Base-by-base conservation (phyloP, 2,329 filamentous ascomycete species). In the Aspergillus sp. region DNA sequence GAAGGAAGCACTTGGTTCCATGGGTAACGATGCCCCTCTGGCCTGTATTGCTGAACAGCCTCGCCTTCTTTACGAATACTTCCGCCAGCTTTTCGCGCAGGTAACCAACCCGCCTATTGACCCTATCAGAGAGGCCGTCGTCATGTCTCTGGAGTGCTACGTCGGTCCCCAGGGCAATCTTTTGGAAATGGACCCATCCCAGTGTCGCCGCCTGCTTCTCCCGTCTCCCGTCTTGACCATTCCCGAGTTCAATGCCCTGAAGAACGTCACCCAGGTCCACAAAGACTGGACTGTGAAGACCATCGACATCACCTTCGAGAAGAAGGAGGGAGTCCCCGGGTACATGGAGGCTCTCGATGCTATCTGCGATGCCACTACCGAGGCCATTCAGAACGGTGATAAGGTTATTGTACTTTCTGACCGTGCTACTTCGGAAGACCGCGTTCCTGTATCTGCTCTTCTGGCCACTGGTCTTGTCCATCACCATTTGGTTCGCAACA, bases 51-150 rank as follows among this genome's bases (percentile, higher is more conserved):
- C 91, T n/a, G 81, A 87, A 53, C 87, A 90, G 50, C 90, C 91
- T 55, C 87, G 90, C 56, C 76, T 95, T 42, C 79, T 96, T 13
- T 95, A 88, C 67, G 91, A 96, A 68, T 97, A 97, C 73, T 97
- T 97, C 84, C 84, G 91, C 50, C 88, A 97, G 74, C 83, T 97
- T 35, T 97, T 97, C 67, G 91, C 91, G 7, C 91, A 97, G 72
- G 91, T 97, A 66, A 97, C 91, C 49, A 97, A 97, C 69, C 91
- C 91, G 55, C 91, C 91, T 10, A 97, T 97, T 61, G 91, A 97
- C 62, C 91, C 91, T 29, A 97, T 97, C 58, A 81, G 91, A 68
- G 91, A 97, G 76, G 91, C 90, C 27, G 93, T 96, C 60, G 91
- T 97, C 68, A 97, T 97, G 91, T 96, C 91, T 44, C 74, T 97